A percentile compares a stretch with the other conserved stretches of the same genome.
These are phyloP conservation scores for Angophora floribunda DNA, from an alignment of 345 rosid genomes.

Conservation along the genomic window DNA sequence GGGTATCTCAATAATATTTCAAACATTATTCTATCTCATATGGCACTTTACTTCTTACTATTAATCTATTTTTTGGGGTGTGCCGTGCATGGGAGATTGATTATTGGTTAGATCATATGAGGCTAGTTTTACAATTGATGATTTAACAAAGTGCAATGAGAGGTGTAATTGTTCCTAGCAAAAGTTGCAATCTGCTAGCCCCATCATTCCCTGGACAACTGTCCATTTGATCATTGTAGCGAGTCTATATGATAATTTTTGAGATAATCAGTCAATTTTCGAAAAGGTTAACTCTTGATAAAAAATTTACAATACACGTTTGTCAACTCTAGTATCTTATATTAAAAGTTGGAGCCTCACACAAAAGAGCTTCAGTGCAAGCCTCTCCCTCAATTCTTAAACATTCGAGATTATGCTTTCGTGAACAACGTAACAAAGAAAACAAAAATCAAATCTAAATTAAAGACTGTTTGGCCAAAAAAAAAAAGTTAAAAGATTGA, in stretches of 20 bases:
- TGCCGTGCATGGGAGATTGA: not conserved
- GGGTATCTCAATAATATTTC: no score
- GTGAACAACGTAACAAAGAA: not conserved
- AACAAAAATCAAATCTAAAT: not conserved
- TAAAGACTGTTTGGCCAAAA: no score
- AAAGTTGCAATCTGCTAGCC: not conserved
- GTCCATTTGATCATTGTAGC: not conserved
- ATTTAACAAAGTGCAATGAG: not conserved
- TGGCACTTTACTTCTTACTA: not conserved
- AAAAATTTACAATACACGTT: not conserved
- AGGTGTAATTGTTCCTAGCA: not conserved
- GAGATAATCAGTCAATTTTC: not conserved
- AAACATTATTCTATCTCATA: not conserved
- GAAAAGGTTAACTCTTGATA: not conserved
- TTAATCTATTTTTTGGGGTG: not conserved
- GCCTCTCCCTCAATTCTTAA: not conserved
- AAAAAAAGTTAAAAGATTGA: not conserved
- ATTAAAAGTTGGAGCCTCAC: not conserved
- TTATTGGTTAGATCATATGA: not conserved
- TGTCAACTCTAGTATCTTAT: not conserved
- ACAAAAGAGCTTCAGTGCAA: not conserved
- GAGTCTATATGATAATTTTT: not conserved
- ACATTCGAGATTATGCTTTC: not conserved
- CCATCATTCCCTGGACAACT: not conserved
- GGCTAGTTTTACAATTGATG: not conserved